Conservation (phyloP, 106 monocot genomes). For the Dendrobium nobile region DNA sequence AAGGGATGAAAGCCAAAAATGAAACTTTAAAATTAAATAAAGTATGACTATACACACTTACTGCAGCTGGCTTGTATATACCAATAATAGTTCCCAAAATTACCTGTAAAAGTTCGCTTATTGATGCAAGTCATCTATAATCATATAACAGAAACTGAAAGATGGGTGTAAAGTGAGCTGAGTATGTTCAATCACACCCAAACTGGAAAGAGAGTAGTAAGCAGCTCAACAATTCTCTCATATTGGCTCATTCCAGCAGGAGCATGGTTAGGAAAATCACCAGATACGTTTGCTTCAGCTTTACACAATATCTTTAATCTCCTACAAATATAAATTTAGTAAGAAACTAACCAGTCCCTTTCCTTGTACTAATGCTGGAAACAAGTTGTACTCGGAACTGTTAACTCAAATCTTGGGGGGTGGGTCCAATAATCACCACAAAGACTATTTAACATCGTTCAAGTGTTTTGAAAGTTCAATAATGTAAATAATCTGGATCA, state of each 20-base stretch:
- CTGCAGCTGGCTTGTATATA: conserved; percentile 80
- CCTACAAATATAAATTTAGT: conserved; percentile 23
- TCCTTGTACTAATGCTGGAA: not conserved
- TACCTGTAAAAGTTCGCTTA: conserved; percentile 37
- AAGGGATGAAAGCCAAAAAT: not conserved
- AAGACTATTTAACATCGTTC: not conserved
- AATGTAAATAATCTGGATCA: not conserved
- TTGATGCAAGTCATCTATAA: not conserved
- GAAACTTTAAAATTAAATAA: not conserved
- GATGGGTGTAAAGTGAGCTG: not conserved
- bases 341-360: not conserved
- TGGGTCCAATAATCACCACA: not conserved
- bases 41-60: conserved; percentile 21
- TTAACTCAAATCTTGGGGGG: not conserved
- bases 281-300: conserved; percentile 76
- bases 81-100: conserved; percentile 73
- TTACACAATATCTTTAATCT: conserved; percentile 50
- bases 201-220: conserved; percentile 92
- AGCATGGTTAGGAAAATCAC: conserved; percentile 32
- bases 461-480: not conserved
- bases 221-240: conserved; percentile 87
- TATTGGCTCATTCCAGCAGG: conserved; percentile 54
- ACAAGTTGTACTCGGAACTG: not conserved
- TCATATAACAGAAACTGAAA: not conserved
- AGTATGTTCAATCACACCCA: conserved; percentile 46